Base-by-base conservation (phyloP, 2,329 filamentous ascomycete species). In the Fusarium sp. region DNA sequence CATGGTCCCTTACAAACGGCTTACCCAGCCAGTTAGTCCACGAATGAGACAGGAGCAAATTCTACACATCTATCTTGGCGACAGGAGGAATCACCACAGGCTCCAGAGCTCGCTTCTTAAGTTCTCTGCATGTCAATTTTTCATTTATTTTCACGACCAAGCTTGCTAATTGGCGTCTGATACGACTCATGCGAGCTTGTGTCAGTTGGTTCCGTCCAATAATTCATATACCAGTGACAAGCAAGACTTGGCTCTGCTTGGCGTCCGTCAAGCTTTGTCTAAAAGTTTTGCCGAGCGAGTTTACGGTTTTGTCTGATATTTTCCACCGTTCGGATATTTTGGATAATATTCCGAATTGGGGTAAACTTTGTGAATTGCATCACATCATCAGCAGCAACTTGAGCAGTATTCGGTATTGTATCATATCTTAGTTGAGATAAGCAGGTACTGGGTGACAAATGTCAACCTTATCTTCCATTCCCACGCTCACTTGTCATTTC, bases 401-500 rank as follows among this genome's bases (percentile, higher is more conserved):
- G 48, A 26, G 30, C 8, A 35, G 48, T 41, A 30, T 15, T 35
- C 32, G 35, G 28, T 22, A 44, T 28, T 22, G 26, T 8, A 48
- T 63, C 56, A 51, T 63, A 47, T 47, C 47, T 36, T 50, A 36
- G 32, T 48, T 48, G 22, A 48, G 48, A 50, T 55, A 22, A 28
- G 39, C 44, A 30, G 45, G 26, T 48, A 35, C 35, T 22, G 24
- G 18, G 45, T 41, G 26, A 38, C 24, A 53, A 20, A 44, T 18
- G 32, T 35, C 53, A 63, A 45, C 39, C 57, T 53, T 20, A 32
- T 59, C 53, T 28, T 36, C 45, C 45, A 22, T 48, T 48, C 18
- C 42, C 48, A 39, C 45, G 32, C 57, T 77, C 73, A 80, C 30
- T 79, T 41, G 56, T 77, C 73, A 80, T 28, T 80, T 73, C 66